These are phyloP conservation scores for Scleromitrula shiraiana DNA, from an alignment of 2,329 filamentous ascomycete genomes.

Conservation along the genomic window DNA sequence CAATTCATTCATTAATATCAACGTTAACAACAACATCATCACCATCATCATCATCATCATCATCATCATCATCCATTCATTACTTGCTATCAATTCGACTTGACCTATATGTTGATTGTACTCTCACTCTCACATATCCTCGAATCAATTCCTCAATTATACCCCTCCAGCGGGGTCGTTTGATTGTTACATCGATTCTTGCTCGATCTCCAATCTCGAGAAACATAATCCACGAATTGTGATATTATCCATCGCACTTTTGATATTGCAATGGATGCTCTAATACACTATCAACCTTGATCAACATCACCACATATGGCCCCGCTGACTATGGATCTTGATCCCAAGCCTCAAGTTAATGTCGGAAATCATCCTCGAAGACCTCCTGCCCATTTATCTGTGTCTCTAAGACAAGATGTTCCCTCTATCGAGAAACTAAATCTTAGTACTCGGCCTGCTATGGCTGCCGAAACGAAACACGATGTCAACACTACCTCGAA, in stretches of 20 bases:
- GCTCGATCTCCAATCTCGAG: no score
- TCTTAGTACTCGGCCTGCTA: not conserved
- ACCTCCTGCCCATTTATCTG: constrained; percentile 21
- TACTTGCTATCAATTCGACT: no score
- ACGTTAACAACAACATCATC: no score
- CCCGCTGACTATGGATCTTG: constrained; percentile 4
- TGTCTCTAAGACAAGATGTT: constrained; percentile 15
- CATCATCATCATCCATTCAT: no score
- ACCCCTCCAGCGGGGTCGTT: no score
- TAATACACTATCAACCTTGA: not conserved
- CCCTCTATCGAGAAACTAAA: not conserved
- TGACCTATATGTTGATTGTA: no score
- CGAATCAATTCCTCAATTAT: no score
- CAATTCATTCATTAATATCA: no score
- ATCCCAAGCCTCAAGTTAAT: not conserved
- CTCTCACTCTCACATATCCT: no score
- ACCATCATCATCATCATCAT: no score
- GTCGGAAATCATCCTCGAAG: constrained; percentile 18
- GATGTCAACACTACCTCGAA: not conserved
- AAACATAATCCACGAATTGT: no score
- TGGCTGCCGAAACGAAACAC: not conserved
- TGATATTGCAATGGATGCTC: constrained; percentile 2
- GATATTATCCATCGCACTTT: not conserved
- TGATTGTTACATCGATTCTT: not conserved
- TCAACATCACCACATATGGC: not conserved